Evolutionary conservation across 2,329 filamentous ascomycete genomes (phyloP).

Genomic region (Calonectria ilicicola): DNA sequence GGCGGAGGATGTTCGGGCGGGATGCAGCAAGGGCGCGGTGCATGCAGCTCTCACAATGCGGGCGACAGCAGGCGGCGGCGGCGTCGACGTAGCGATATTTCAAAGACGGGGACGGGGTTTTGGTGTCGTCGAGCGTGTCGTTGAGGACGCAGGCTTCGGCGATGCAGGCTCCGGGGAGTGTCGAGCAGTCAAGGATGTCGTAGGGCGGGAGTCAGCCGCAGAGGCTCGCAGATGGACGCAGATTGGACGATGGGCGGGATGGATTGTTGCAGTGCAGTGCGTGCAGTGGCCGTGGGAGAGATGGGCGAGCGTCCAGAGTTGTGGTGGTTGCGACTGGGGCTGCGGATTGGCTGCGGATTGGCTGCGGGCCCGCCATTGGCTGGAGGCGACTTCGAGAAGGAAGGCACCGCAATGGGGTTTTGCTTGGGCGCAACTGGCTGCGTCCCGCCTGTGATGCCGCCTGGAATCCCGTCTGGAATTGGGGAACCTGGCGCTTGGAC

Average conservation of each 20-base stretch:
- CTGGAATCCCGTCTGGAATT: slow-evolving; percentile 19
- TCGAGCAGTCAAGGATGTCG: neutral
- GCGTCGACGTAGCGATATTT: slow-evolving; percentile 22
- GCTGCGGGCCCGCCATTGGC: slow-evolving; percentile 32
- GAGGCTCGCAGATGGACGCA: neutral
- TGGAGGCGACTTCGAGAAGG: slow-evolving; percentile 33
- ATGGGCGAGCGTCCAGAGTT: slow-evolving; percentile 20
- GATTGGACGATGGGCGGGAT: neutral
- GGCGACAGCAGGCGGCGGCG: slow-evolving; percentile 19
- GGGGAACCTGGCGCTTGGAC: slow-evolving; percentile 38
- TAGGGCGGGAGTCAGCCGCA: neutral
- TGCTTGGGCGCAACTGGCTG: slow-evolving; percentile 2
- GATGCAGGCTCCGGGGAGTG: neutral
- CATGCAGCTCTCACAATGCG: slow-evolving; percentile 4
- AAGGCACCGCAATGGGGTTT: slow-evolving; percentile 24
- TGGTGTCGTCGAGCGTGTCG: neutral
- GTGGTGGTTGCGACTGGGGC: slow-evolving; percentile 37
- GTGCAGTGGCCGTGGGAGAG: slow-evolving; percentile 32
- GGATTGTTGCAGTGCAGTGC: slow-evolving; percentile 13
- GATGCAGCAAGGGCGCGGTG: neutral
- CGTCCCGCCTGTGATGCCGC: neutral
- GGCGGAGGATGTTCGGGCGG: slow-evolving; percentile 1
- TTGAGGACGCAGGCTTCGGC: slow-evolving; percentile 4
- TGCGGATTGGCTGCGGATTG: slow-evolving; percentile 34
- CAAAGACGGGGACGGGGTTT: slow-evolving; percentile 16